These are phyloP conservation scores for Colletotrichum gigasporum DNA, from an alignment of 2,329 filamentous ascomycete genomes.

Conservation along the genomic window DNA sequence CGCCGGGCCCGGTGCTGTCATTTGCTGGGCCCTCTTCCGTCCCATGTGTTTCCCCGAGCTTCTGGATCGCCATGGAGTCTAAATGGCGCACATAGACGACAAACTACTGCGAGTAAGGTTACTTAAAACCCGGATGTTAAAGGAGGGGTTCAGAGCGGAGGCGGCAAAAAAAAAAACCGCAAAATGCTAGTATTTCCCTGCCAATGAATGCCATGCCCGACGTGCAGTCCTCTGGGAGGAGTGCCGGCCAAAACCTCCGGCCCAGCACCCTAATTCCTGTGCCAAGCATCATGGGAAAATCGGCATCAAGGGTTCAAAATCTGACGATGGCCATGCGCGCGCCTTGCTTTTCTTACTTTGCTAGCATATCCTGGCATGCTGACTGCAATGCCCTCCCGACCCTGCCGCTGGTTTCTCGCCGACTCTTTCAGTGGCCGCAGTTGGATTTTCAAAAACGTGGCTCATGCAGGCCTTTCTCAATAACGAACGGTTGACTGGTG, in stretches of 20 bases:
- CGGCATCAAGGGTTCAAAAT: slow-evolving; percentile 6
- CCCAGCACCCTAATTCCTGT: not conserved
- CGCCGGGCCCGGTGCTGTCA: not conserved
- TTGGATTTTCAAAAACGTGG: too few relatives aligned
- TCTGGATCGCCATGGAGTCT: not conserved
- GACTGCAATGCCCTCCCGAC: too few relatives aligned
- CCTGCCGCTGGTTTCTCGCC: not conserved
- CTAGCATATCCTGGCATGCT: slow-evolving; percentile 15
- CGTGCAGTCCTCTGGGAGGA: too few relatives aligned
- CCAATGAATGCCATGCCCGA: not conserved
- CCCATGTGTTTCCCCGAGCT: not conserved
- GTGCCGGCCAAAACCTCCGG: not conserved
- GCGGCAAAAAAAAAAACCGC: not conserved
- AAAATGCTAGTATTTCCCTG: not conserved
- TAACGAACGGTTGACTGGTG: not conserved
- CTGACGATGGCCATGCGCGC: not conserved
- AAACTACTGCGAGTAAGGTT: too few relatives aligned
- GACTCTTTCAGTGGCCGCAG: not conserved
- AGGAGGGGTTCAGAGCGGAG: slow-evolving; percentile 4
- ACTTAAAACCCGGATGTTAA: not conserved
- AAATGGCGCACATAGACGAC: not conserved
- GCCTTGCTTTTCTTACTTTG: slow-evolving; percentile 6
- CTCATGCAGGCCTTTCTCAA: too few relatives aligned
- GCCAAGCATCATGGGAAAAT: slow-evolving; percentile 4
- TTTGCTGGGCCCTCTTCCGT: not conserved